Evolutionary conservation across 116 monocot genomes (phyloP).

Genomic region (Cymodocea nodosa): DNA sequence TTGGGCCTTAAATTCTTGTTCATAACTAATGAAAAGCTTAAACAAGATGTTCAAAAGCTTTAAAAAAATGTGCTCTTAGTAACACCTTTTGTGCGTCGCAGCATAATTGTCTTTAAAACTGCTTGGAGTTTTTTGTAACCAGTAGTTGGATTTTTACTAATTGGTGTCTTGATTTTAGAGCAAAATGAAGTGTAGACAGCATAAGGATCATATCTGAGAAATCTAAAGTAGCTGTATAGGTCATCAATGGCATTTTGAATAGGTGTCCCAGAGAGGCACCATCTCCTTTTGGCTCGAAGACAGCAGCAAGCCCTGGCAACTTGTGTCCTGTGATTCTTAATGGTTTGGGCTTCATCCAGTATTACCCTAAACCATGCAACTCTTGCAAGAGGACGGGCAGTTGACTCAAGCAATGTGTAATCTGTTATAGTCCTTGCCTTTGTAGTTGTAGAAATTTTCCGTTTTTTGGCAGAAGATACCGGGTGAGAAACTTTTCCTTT

Average conservation of each 20-base stretch:
- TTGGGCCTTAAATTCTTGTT: too few relatives aligned
- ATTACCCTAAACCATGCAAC: constrained; percentile 90
- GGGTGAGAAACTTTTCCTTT: constrained; percentile 38
- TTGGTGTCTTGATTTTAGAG: constrained; percentile 50
- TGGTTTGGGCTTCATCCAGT: constrained; percentile 95
- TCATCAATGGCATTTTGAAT: constrained; percentile 95
- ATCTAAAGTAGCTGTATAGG: constrained; percentile 82
- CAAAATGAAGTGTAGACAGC: constrained; percentile 50
- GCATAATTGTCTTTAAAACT: constrained; percentile 51
- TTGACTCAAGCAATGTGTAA: constrained; percentile 26
- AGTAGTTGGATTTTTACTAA: constrained; percentile 39
- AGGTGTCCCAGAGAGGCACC: constrained; percentile 98
- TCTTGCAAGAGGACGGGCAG: constrained; percentile 65
- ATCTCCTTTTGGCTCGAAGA: constrained; percentile 83
- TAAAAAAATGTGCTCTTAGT: not conserved
- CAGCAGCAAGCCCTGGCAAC: constrained; percentile 88
- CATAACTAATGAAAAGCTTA: not conserved
- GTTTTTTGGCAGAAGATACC: constrained; percentile 37
- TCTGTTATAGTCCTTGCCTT: constrained; percentile 51
- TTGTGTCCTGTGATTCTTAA: constrained; percentile 87
- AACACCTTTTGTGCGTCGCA: constrained; percentile 89
- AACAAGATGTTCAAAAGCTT: not conserved
- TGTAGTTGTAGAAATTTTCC: constrained; percentile 26
- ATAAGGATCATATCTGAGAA: constrained; percentile 84
- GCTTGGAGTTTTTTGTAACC: constrained; percentile 91